Evolutionary conservation across 2,329 filamentous ascomycete species (phyloP), one percentile per base, ranked within the genome.

Genomic region (Cylindrodendrum hubeiense): DNA sequence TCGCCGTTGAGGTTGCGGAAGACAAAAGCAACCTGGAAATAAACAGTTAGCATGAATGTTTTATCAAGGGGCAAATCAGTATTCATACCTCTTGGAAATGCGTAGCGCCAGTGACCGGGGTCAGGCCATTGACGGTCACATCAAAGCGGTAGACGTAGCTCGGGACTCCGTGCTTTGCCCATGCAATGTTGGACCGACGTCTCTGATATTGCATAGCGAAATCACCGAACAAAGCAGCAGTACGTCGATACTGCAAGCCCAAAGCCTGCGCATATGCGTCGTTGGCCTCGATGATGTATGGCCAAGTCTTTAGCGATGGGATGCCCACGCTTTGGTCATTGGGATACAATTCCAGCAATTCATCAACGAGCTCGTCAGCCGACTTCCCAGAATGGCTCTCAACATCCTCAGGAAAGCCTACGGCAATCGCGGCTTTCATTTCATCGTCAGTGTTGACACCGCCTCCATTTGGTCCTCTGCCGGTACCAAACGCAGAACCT

Each of bases 81-180:
- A 2, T 9, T 9, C 53, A 44, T 37, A 73, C 75, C 63, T 77
- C 79, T 62, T 78, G 74, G 67, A 86, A 85, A 21, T 85, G 78
- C 3, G 71, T 72, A 9, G 78, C 71, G 9, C 75, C 75, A 21
- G 51, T 57, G 17, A 39, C 64, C 5, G 59, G 60, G 4, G 68
- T 67, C 4, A 72, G 21, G 2, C 73, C 75, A 41, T 75, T 76
- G 1, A 74, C 69, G 67, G 67, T 70, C 2, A 78, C 76, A 55
- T 79, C 74, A 54, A 79, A 79, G 13, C 76, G 76, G 58, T 79
- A 79, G 1, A 69, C 67, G 50, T 75, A 79, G 9, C 74, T 76
- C 0, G 73, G 70, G 15, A 78, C 3, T 8, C 67, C 72, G 44
- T 72, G 65, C 4, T 70, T 65, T 6, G 61, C 56, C 77, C 77